A percentile compares a stretch with the other conserved stretches of the same genome.
These are phyloP conservation scores for Ilex aquifolium DNA, from an alignment of 257 asterid genomes.

Conservation along the genomic window DNA sequence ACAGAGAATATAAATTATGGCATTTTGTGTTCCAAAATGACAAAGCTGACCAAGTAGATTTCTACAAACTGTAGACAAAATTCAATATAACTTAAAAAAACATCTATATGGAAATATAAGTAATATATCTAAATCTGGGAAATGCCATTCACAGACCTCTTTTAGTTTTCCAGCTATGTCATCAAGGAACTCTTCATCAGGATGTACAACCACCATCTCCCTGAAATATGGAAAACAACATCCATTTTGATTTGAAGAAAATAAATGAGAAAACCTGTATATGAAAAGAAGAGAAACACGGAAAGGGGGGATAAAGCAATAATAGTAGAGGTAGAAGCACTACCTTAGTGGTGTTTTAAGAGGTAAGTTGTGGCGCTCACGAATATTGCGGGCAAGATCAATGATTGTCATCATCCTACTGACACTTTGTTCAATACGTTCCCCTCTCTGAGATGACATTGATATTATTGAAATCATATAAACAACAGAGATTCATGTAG, in stretches of 20 bases:
- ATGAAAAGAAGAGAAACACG: background rate
- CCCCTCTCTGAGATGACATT: slow-evolving; percentile 40
- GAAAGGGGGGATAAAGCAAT: background rate
- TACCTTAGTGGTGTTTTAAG: slow-evolving; percentile 73
- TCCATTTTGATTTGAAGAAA: background rate
- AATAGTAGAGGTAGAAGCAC: slow-evolving; percentile 2
- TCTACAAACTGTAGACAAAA: too few relatives aligned
- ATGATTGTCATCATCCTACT: slow-evolving; percentile 78
- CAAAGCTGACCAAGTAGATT: too few relatives aligned
- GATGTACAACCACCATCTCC: slow-evolving; percentile 94
- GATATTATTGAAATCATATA: background rate
- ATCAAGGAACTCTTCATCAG: slow-evolving; percentile 74
- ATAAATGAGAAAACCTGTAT: background rate
- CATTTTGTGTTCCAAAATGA: too few relatives aligned
- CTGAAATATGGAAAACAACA: slow-evolving; percentile 17
- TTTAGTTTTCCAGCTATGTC: slow-evolving; percentile 73
- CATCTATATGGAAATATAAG: background rate
- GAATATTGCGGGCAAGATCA: slow-evolving; percentile 86
- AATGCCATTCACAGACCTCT: slow-evolving; percentile 31
- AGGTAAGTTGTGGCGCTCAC: slow-evolving; percentile 92
- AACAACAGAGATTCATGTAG: background rate
- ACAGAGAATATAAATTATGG: too few relatives aligned
- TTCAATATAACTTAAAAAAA: too few relatives aligned
- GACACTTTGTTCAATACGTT: slow-evolving; percentile 90
- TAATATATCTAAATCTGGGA: background rate